These are phyloP conservation scores for Sambucus nigra DNA, from an alignment of 129 eudicot genomes.

Conservation along the genomic window DNA sequence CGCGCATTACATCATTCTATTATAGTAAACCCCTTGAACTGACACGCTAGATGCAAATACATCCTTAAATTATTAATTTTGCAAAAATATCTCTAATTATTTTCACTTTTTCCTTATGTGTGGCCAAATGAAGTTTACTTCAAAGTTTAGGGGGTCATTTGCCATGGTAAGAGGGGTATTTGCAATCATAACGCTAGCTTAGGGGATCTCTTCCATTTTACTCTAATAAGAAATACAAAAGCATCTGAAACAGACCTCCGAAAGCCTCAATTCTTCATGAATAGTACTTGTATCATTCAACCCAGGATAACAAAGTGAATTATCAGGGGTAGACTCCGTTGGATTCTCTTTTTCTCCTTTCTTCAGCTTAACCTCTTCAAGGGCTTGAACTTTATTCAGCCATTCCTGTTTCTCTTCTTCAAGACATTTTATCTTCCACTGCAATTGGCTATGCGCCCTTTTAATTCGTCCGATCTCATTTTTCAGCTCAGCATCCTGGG, in stretches of 20 bases:
- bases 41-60: too few species aligned
- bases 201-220: too few species aligned
- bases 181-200: too few species aligned
- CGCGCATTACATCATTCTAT: too few species aligned
- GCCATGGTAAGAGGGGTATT: too few species aligned
- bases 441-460: conserved; percentile 49
- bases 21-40: too few species aligned
- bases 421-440: conserved; percentile 43
- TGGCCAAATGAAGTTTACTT: too few species aligned
- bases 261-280: conserved; percentile 19
- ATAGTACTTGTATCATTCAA: conserved; percentile 20
- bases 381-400: conserved; percentile 29
- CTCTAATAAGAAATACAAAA: conserved; percentile 3
- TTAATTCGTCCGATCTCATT: conserved; percentile 51
- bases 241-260: conserved; percentile 25
- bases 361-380: conserved; percentile 41
- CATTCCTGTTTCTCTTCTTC: conserved; percentile 50
- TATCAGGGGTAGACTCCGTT: conserved; percentile 13
- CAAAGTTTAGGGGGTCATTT: too few species aligned
- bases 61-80: too few species aligned
- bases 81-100: too few species aligned
- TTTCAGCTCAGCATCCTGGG: conserved; percentile 54
- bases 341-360: conserved; percentile 10
- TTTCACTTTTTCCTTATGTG: too few species aligned
- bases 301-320: conserved; percentile 14